Evolutionary conservation across 2,329 filamentous ascomycete species (phyloP), one percentile per base, ranked within the genome.

Genomic region (Fonsecaea erecta): DNA sequence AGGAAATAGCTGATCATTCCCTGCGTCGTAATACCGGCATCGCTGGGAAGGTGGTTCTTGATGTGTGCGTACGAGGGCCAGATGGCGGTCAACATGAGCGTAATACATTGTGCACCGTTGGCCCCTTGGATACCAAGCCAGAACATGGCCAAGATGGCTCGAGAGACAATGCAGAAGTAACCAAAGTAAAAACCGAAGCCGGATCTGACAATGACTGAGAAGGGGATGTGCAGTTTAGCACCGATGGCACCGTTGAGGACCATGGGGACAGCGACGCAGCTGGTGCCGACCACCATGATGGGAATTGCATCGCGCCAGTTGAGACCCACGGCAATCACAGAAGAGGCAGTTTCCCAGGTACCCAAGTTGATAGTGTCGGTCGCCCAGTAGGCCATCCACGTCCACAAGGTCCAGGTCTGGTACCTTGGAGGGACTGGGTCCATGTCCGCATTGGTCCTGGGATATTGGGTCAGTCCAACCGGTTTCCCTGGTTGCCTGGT

Each of bases 161-260:
- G 78, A 0, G 81, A 83, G 5, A 85, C 71, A 62, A 86, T 83
- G 28, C 82, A 80, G 52, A 86, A 76, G 70, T 85, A 84, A n/a
- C 80, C 83, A 54, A 84, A 83, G 78, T 81, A 85, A 74, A 85
- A 86, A 0, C 85, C 85, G 78, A 84, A 87, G 61, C 79, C 81
- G 1, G 84, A 83, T 56, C 85, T 80, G 0, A 82, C 82, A 28
- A 85, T 80, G n/a, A 86, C 83, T 1, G 84, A 83, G 71, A 86
- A 87, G 0, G 84, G 83, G 2, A 83, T 77, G 71, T 86, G 68
- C 21, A 69, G 53, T 54, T 68, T 76, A 16, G 77, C 76, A 16
- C 79, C 80, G 52, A 87, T 81, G 3, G 85, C 84, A 32, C 87
- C 85, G 69, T 86, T 88, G 8, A 83, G 66, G 24, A 73, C 68